Conservation (phyloP, 2,329 filamentous ascomycete species). For the Sporothrix phasma region DNA sequence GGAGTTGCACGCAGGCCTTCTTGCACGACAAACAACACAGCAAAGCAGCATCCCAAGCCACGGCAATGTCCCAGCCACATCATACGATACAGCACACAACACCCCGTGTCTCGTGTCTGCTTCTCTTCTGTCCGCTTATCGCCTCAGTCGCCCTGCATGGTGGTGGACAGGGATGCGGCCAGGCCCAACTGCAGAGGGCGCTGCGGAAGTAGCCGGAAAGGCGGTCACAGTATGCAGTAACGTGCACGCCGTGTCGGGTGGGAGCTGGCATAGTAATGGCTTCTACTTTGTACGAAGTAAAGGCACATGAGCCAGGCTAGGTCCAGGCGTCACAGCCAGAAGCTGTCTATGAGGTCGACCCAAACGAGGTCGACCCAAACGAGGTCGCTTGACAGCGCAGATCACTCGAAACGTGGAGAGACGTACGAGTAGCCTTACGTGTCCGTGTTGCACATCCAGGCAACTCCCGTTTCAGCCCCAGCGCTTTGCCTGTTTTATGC, state of each 20-base stretch:
- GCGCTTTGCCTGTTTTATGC: slow-evolving; percentile 1
- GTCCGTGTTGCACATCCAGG: slow-evolving; percentile 1
- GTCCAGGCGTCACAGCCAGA: neutral
- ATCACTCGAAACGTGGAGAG: neutral
- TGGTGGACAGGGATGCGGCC: neutral
- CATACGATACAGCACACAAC: neutral
- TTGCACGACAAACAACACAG: neutral
- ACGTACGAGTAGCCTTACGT: neutral
- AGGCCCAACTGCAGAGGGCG: neutral
- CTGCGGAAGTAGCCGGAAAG: neutral
- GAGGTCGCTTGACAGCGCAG: neutral
- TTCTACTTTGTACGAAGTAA: too few species aligned
- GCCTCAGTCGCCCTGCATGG: neutral
- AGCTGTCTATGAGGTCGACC: neutral
- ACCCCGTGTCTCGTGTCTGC: neutral
- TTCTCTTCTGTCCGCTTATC: neutral
- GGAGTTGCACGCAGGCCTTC: neutral
- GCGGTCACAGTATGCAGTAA: neutral
- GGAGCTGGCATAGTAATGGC: too few species aligned
- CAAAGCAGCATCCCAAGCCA: neutral
- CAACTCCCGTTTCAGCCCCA: slow-evolving; percentile 7
- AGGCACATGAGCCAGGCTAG: neutral
- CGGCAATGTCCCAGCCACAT: neutral
- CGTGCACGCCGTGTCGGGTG: neutral
- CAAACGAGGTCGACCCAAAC: neutral